These are phyloP conservation scores for Phytophthora citricola DNA, from an alignment of 352 stramenopile genomes.

Conservation along the genomic window DNA sequence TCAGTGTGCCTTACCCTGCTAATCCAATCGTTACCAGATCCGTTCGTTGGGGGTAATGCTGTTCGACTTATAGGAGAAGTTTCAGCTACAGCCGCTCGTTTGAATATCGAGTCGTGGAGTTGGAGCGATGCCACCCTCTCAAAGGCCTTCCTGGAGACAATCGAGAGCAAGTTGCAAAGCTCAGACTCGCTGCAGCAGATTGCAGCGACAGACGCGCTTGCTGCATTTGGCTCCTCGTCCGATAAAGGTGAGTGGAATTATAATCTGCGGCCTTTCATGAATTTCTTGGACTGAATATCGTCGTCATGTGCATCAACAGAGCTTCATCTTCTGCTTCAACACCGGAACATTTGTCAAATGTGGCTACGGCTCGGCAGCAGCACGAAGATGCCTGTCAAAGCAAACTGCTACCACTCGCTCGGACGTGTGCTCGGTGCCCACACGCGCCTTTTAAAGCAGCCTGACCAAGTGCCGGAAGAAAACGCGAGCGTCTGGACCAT, in stretches of 20 bases:
- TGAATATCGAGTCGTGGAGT: slow-evolving; percentile 78
- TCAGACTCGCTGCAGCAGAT: slow-evolving; percentile 75
- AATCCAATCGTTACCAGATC: slow-evolving; percentile 48
- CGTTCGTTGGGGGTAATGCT: slow-evolving; percentile 78
- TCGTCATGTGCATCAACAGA: slow-evolving; percentile 44
- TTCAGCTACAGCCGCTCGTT: slow-evolving; percentile 66
- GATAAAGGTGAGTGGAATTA: slow-evolving; percentile 63
- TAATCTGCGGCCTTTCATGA: neutral
- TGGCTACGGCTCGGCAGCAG: slow-evolving; percentile 65
- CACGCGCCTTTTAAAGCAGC: slow-evolving; percentile 50
- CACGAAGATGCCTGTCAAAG: slow-evolving; percentile 77
- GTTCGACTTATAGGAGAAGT: slow-evolving; percentile 84
- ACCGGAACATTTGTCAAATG: slow-evolving; percentile 67
- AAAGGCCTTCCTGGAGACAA: slow-evolving; percentile 79
- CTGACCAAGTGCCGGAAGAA: slow-evolving; percentile 48
- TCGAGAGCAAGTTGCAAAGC: slow-evolving; percentile 75
- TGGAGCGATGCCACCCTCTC: slow-evolving; percentile 78
- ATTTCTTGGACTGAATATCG: slow-evolving; percentile 1
- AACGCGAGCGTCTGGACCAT: slow-evolving; percentile 75
- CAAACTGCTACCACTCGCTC: slow-evolving; percentile 76
- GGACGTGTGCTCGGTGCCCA: slow-evolving; percentile 57
- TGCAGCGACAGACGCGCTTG: slow-evolving; percentile 84
- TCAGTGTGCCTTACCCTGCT: neutral
- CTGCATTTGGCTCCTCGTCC: slow-evolving; percentile 79
- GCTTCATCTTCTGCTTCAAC: slow-evolving; percentile 73